Percentiles rank a stretch among this genome's conserved stretches.
Evolutionary conservation across 176 grass and related monocot genomes (phyloP).

Genomic region (Lolium multiflorum): DNA sequence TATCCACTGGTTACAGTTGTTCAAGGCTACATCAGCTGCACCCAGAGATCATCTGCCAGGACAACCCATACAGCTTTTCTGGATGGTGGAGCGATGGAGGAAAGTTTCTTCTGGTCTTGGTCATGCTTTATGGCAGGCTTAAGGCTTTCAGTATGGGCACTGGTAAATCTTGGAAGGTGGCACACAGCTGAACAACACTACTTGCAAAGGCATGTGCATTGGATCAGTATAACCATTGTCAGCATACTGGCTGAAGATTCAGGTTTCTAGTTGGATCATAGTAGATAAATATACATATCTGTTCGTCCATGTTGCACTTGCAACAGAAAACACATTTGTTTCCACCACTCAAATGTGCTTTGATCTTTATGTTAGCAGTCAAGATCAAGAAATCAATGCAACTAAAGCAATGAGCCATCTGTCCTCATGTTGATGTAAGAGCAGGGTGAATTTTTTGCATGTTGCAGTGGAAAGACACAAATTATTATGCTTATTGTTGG

Average conservation of each 20-base stretch:
- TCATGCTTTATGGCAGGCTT: slow-evolving; percentile 70
- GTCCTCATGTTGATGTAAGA: too few relatives aligned
- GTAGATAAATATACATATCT: background rate
- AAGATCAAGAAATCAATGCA: slow-evolving; percentile 14
- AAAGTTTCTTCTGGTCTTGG: slow-evolving; percentile 53
- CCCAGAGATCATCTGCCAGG: slow-evolving; percentile 42
- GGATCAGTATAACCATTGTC: background rate
- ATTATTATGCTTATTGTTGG: too few relatives aligned
- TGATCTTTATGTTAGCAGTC: background rate
- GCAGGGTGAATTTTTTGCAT: too few relatives aligned
- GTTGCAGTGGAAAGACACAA: too few relatives aligned
- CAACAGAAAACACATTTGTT: too few relatives aligned
- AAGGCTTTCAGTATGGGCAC: slow-evolving; percentile 54
- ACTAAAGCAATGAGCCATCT: background rate
- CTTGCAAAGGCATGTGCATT: background rate
- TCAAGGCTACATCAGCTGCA: slow-evolving; percentile 50
- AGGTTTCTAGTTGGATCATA: slow-evolving; percentile 14
- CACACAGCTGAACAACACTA: slow-evolving; percentile 22
- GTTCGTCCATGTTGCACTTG: background rate
- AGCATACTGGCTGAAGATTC: slow-evolving; percentile 1
- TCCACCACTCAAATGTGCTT: background rate
- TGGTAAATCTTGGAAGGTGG: slow-evolving; percentile 55
- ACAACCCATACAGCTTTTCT: slow-evolving; percentile 49
- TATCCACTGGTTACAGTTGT: slow-evolving; percentile 73
- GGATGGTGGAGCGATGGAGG: slow-evolving; percentile 65